Conservation (phyloP, 2,329 filamentous ascomycete species). For the Diplodia seriata region DNA sequence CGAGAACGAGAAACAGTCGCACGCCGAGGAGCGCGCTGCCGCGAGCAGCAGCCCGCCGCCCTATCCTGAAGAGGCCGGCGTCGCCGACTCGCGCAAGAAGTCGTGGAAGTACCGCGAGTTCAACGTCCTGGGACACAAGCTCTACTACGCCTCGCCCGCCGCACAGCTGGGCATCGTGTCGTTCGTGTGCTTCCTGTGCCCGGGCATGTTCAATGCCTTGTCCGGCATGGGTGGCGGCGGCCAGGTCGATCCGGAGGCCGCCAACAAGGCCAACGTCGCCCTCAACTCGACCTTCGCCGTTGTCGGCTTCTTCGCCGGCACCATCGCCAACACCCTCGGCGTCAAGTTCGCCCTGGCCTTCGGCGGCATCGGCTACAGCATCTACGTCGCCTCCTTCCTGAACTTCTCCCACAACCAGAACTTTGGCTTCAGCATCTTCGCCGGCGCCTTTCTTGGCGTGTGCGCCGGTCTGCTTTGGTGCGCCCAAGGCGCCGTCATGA, state of each 20-base stretch:
- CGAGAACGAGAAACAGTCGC: slow-evolving; percentile 32
- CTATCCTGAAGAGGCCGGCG: slow-evolving; percentile 38
- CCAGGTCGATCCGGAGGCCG: slow-evolving; percentile 58
- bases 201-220: slow-evolving; percentile 62
- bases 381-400: slow-evolving; percentile 75
- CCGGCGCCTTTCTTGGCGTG: slow-evolving; percentile 76
- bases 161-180: slow-evolving; percentile 58
- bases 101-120: slow-evolving; percentile 58
- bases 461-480: slow-evolving; percentile 84
- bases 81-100: slow-evolving; percentile 46
- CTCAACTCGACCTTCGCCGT: slow-evolving; percentile 75
- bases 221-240: slow-evolving; percentile 60
- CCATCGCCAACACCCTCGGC: slow-evolving; percentile 78
- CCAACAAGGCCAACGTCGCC: slow-evolving; percentile 72
- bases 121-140: slow-evolving; percentile 49
- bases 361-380: slow-evolving; percentile 77
- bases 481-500: slow-evolving; percentile 85
- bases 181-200: slow-evolving; percentile 62
- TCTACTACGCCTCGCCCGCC: slow-evolving; percentile 59
- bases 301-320: slow-evolving; percentile 70
- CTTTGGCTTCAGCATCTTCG: slow-evolving; percentile 75
- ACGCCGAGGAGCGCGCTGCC: slow-evolving; percentile 41
- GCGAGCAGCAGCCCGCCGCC: slow-evolving; percentile 33
- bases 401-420: slow-evolving; percentile 73
- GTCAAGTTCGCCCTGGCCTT: slow-evolving; percentile 72